These are phyloP conservation scores for Claviceps quebecensis DNA, from an alignment of 2,329 filamentous ascomycete genomes.

Conservation along the genomic window DNA sequence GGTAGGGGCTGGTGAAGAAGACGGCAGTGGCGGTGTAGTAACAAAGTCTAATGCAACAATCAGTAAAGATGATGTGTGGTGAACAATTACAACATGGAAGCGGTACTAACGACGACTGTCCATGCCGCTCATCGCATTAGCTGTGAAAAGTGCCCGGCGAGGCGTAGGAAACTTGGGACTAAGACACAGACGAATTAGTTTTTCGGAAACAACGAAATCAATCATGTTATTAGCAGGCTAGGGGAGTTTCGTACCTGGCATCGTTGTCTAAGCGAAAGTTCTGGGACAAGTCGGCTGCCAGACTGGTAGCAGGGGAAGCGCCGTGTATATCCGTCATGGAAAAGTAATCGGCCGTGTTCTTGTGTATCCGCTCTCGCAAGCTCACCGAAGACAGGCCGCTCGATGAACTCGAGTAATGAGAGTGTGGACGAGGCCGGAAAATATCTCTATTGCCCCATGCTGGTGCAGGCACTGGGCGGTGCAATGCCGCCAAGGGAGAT, in stretches of 20 bases:
- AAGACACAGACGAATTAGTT: not conserved
- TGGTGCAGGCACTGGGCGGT: slow-evolving; percentile 48
- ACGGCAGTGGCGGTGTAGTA: slow-evolving; percentile 69
- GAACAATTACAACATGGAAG: not conserved
- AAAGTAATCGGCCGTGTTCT: slow-evolving; percentile 62
- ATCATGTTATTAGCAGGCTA: not conserved
- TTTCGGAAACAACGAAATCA: not conserved
- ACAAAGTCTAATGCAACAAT: slow-evolving; percentile 42
- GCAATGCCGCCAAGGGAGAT: slow-evolving; percentile 87
- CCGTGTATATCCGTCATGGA: slow-evolving; percentile 61
- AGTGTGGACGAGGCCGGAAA: slow-evolving; percentile 35
- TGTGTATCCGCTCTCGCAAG: slow-evolving; percentile 60
- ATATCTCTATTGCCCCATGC: slow-evolving; percentile 44
- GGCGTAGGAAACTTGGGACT: slow-evolving; percentile 29
- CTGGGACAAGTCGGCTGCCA: slow-evolving; percentile 88
- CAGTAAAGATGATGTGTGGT: not conserved
- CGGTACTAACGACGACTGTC: slow-evolving; percentile 19
- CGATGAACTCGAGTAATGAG: slow-evolving; percentile 34
- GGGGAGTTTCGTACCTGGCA: slow-evolving; percentile 50
- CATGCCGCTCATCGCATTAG: slow-evolving; percentile 22
- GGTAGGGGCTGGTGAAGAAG: slow-evolving; percentile 63
- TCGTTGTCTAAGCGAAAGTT: slow-evolving; percentile 87
- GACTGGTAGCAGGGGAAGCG: slow-evolving; percentile 78
- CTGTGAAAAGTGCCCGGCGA: slow-evolving; percentile 26
- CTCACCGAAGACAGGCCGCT: slow-evolving; percentile 56